Conservation (phyloP, 345 rosid species). For the Punica granatum region DNA sequence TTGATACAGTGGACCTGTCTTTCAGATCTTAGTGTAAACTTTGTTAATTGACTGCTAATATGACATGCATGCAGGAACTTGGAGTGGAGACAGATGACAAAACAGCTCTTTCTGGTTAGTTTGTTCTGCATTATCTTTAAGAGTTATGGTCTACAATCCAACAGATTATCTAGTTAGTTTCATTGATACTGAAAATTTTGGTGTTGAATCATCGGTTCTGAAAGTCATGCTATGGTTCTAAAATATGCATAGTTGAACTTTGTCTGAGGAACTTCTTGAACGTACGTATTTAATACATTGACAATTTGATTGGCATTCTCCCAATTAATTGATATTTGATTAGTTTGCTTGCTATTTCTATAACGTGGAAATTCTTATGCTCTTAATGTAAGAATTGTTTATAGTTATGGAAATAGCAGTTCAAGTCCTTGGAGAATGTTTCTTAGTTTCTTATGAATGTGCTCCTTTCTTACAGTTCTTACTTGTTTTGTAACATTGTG, state of each 20-base stretch:
- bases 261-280: not conserved
- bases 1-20: not conserved
- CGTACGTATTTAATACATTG: not conserved
- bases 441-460: not conserved
- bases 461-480: not conserved
- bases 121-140: constrained; percentile 8
- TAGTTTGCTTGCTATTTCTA: not conserved
- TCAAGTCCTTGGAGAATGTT: not conserved
- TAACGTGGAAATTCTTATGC: not conserved
- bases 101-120: constrained; percentile 91
- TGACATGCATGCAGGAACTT: constrained; percentile 60
- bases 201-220: not conserved
- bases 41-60: constrained; percentile 9
- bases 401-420: not conserved
- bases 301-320: not conserved
- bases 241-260: not conserved
- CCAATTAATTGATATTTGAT: not conserved
- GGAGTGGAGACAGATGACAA: constrained; percentile 99
- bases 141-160: not conserved
- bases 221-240: not conserved
- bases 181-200: not conserved
- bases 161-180: no score
- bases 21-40: not conserved
- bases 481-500: not conserved
- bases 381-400: not conserved